These are phyloP conservation scores for Lentinula edodes DNA, from an alignment of 768 basidiomycete species.

Conservation along the genomic window DNA sequence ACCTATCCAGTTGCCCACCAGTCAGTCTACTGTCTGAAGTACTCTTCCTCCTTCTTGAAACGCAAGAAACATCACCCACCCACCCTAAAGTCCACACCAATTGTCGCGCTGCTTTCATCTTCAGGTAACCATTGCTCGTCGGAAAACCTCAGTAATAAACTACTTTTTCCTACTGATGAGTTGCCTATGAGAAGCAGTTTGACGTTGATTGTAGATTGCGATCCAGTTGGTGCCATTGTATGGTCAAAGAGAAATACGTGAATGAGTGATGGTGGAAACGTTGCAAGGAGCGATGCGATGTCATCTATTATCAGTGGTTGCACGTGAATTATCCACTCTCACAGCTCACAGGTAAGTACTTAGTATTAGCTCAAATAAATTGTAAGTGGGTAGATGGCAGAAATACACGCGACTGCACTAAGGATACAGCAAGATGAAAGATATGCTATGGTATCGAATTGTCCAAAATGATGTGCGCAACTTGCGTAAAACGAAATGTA, in stretches of 20 bases:
- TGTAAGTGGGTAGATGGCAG: too few relatives aligned
- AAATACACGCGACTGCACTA: too few relatives aligned
- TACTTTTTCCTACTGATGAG: conserved; percentile 90
- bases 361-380: too few relatives aligned
- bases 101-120: conserved; percentile 83
- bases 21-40: background rate
- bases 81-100: conserved; percentile 82
- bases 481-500: too few relatives aligned
- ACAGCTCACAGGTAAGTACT: too few relatives aligned
- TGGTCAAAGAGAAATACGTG: conserved; percentile 1
- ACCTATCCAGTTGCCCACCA: conserved; percentile 39
- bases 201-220: conserved; percentile 53
- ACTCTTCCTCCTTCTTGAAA: background rate
- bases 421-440: too few relatives aligned
- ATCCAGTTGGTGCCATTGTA: conserved; percentile 21
- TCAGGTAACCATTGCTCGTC: conserved; percentile 94
- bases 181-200: conserved; percentile 85
- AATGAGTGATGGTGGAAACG: background rate
- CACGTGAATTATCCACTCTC: background rate
- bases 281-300: background rate
- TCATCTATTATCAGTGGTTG: background rate
- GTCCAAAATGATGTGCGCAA: too few relatives aligned
- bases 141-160: conserved; percentile 88
- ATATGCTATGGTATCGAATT: too few relatives aligned
- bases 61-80: conserved; percentile 20